Conservation (phyloP, 1,139 yeast species). For the Nakaseomyces delphensis region DNA sequence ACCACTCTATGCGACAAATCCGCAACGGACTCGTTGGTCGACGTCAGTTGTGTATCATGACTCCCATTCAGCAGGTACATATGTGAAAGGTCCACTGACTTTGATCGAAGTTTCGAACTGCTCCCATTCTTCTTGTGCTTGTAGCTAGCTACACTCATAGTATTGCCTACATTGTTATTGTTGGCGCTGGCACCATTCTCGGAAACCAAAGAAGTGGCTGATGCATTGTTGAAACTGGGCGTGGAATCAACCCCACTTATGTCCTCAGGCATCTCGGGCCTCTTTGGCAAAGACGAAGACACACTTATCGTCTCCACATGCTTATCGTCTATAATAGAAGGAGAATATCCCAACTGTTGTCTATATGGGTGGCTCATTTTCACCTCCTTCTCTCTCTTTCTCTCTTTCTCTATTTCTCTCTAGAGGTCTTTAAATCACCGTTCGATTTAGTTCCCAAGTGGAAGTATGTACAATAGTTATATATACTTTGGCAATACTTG, state of each 20-base stretch:
- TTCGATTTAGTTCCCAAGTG: too few relatives aligned
- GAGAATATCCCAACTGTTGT: constrained; percentile 1
- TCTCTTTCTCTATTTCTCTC: not conserved
- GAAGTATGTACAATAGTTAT: too few relatives aligned
- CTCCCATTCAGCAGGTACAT: constrained; percentile 32
- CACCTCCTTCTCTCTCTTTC: not conserved
- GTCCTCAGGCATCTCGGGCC: constrained; percentile 5
- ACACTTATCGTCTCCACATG: not conserved
- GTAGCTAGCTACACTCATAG: not conserved
- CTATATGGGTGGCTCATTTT: constrained; percentile 5
- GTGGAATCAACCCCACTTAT: not conserved
- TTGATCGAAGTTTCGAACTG: constrained; percentile 20
- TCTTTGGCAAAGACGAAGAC: constrained; percentile 3
- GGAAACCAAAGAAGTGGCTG: constrained; percentile 1
- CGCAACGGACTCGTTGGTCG: constrained; percentile 35
- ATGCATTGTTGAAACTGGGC: not conserved
- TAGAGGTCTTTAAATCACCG: not conserved
- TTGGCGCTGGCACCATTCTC: not conserved
- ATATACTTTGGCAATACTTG: too few relatives aligned
- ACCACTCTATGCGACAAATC: constrained; percentile 34
- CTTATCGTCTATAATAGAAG: not conserved
- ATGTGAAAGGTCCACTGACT: constrained; percentile 36
- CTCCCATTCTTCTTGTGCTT: not conserved
- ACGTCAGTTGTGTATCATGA: constrained; percentile 32
- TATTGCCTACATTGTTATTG: not conserved